phyloP scores from a whole-genome alignment of 768 basidiomycete genomes.

The Coprinopsis sp. region DNA sequence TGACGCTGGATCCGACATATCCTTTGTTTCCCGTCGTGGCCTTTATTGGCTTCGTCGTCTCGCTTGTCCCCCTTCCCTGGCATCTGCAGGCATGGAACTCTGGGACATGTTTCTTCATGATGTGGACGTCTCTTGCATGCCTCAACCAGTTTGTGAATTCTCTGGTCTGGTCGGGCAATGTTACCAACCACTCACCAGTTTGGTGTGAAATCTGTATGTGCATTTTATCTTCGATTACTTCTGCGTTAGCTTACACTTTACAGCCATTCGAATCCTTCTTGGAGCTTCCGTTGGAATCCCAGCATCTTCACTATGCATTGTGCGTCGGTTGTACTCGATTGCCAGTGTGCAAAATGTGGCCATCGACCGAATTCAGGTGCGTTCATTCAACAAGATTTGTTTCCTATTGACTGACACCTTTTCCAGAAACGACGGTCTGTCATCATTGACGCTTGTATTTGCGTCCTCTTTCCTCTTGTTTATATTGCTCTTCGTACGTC shows the following conservation, averaged over 20 bases:
- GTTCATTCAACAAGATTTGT: too few species aligned
- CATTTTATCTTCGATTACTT: not conserved
- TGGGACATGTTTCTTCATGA: slow-evolving; percentile 41
- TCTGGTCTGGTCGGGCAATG: slow-evolving; percentile 56
- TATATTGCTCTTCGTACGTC: too few species aligned
- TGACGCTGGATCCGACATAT: too few species aligned
- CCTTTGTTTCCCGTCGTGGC: not conserved
- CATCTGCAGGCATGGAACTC: slow-evolving; percentile 44
- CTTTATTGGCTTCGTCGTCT: slow-evolving; percentile 32
- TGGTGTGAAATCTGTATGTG: slow-evolving; percentile 76
- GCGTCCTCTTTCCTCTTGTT: slow-evolving; percentile 41
- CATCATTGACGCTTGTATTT: slow-evolving; percentile 11
- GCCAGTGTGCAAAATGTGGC: slow-evolving; percentile 26
- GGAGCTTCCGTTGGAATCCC: slow-evolving; percentile 30
- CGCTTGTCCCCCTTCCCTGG: slow-evolving; percentile 37
- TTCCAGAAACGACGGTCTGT: not conserved
- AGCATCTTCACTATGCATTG: slow-evolving; percentile 33
- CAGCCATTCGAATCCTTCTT: slow-evolving; percentile 29
- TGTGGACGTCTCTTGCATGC: slow-evolving; percentile 48
- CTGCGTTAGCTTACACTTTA: slow-evolving; percentile 12
- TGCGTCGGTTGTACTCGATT: slow-evolving; percentile 37
- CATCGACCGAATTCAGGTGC: not conserved
- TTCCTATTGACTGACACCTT: too few species aligned
- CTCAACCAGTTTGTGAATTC: slow-evolving; percentile 53
- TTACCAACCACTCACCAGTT: slow-evolving; percentile 37